Evolutionary conservation across 148 eudicot genomes (phyloP), one percentile per base, ranked within the genome.

Genomic region (Rhododendron williamsianum): DNA sequence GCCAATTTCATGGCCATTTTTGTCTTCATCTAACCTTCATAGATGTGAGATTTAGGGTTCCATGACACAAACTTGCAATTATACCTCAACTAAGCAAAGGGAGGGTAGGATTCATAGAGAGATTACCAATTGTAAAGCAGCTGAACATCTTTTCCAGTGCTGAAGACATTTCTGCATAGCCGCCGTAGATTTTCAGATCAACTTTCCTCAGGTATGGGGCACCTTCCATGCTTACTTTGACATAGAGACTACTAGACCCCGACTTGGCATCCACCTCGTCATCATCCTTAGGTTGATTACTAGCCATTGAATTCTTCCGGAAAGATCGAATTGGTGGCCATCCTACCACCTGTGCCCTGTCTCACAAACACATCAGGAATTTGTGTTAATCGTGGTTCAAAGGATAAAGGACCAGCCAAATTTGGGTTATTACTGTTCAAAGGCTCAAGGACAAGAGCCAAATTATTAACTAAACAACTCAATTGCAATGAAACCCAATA

Each of bases 251-350:
- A 38, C 85, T 90, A 7, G 91, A 77, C 13, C 89, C 93, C 15
- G 83, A 65, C 72, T 92, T 91, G 54, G 80, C 65, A 35, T 91
- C 91, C 6, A 54, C 80, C 9, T 88, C 82, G 33, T 79, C 91
- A 23, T 86, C 78, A 80, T 78, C 82, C 81, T 92, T 92, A 3
- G 87, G 89, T 71, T 85, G 46, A 56, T 81, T 91, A 73, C 36
- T 74, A 56, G 90, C 91, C 93, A 93, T 91, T 41, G 92, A 82
- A 72, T 92, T 93, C 91, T 90, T 93, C 43, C 94, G 90, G 60
- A 92, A 93, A 49, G 94, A 92, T 76, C 94, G 88, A 86, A 93
- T 89, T 72, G 95, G 95, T 76, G 95, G 95, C 95, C 95, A 93
- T 89, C 94, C 95, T 82, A 92, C 91, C 56, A 92, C 93, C 79